Conservation (phyloP, 495 filamentous ascomycete species). For the Astrothelium subdiscretum region DNA sequence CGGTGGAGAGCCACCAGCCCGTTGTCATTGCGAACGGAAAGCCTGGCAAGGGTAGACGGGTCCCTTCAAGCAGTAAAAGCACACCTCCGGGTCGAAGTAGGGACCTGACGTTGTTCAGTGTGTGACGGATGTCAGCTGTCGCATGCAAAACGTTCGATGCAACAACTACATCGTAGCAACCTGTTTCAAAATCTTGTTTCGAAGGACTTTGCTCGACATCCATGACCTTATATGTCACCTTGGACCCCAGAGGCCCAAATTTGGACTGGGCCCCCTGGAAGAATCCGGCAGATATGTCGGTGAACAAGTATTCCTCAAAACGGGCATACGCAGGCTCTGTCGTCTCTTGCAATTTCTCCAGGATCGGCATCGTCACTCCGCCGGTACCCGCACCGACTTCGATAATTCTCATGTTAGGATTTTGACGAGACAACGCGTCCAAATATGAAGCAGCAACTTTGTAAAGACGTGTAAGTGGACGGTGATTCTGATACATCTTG, state of each 20-base stretch:
- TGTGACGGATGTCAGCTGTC: constrained; percentile 6
- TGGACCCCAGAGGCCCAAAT: constrained; percentile 1
- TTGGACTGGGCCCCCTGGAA: constrained; percentile 10
- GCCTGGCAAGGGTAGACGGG: neutral
- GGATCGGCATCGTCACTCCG: constrained; percentile 5
- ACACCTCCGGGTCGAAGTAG: constrained; percentile 16
- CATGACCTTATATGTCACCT: constrained; percentile 10
- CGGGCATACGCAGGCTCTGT: neutral
- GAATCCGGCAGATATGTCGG: constrained; percentile 15
- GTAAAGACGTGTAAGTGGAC: neutral
- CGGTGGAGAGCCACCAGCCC: constrained; percentile 7
- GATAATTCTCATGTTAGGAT: constrained; percentile 12
- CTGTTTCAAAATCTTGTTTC: constrained; percentile 13
- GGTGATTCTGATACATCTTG: constrained; percentile 5
- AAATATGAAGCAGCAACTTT: neutral
- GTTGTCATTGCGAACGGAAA: constrained; percentile 3
- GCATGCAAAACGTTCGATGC: constrained; percentile 15
- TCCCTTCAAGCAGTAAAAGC: constrained; percentile 11
- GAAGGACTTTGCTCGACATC: constrained; percentile 15
- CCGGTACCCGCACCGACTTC: constrained; percentile 20
- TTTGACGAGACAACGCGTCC: constrained; percentile 4
- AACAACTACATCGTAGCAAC: constrained; percentile 14
- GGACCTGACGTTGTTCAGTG: constrained; percentile 4
- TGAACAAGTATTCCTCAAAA: constrained; percentile 10
- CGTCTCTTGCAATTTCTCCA: constrained; percentile 1